phyloP scores from a whole-genome alignment of 139 green algal species.

The Chlamydomonas urium region DNA sequence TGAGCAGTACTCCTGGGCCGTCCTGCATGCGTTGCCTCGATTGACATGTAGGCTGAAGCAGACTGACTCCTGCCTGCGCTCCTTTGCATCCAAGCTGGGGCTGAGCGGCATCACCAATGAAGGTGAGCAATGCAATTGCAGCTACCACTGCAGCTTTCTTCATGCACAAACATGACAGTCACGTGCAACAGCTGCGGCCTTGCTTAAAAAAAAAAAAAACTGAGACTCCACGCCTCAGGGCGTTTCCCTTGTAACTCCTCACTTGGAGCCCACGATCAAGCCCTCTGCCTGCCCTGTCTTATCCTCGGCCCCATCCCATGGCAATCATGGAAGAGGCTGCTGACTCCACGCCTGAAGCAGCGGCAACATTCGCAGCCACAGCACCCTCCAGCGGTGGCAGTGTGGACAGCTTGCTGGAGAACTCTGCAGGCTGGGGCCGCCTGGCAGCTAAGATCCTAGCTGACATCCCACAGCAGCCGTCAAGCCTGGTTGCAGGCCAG shows the following conservation, averaged over 20 bases:
- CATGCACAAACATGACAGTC: neutral
- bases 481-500: slow-evolving; percentile 35
- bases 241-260: neutral
- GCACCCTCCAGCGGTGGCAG: neutral
- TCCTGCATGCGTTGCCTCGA: too few relatives aligned
- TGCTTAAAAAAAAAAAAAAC: too few relatives aligned
- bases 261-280: neutral
- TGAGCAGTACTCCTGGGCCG: too few relatives aligned
- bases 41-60: too few relatives aligned
- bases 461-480: slow-evolving; percentile 47
- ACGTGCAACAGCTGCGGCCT: neutral
- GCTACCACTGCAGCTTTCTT: neutral
- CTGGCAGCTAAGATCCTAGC: slow-evolving; percentile 38
- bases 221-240: neutral
- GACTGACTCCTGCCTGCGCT: slow-evolving; percentile 57
- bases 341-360: neutral
- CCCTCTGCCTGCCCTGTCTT: neutral
- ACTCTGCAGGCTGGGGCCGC: slow-evolving; percentile 20
- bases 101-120: too few relatives aligned
- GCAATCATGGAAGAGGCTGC: neutral
- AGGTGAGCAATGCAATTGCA: neutral
- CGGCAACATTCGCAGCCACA: neutral
- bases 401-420: slow-evolving; percentile 14
- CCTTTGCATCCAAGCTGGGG: slow-evolving; percentile 17
- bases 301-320: neutral